Base-by-base conservation (phyloP, 176 grass and related monocot species). In the Paspalum vaginatum region DNA sequence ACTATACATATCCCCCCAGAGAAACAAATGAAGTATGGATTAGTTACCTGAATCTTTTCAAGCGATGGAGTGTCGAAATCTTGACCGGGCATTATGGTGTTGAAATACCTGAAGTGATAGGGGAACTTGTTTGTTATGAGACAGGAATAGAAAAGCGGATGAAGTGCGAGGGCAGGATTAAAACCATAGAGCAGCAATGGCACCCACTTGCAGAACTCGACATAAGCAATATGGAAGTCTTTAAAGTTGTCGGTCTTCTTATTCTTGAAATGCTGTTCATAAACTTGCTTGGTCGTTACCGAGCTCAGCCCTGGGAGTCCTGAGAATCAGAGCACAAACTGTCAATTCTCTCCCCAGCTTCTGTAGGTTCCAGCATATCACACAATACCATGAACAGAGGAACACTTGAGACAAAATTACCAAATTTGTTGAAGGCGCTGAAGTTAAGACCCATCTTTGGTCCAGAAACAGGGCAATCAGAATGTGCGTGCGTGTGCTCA, bases 141-240 rank as follows among this genome's bases (percentile, higher is more conserved):
- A 62, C 24, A 0, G 18, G 18, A 16, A 21, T 4, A 26, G 12
- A 56, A 40, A 81, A 68, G 9, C n/a, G 67, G 59, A 76, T 14
- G 20, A 26, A 25, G 16, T 6, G 27, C 0, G 41, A 18, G 43
- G 49, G 22, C 22, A 80, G 25, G 38, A 85, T 7, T 61, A 61
- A 59, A 74, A 61, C 5, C 42, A 11, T 7, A 67, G 7, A 79
- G 59, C 54, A 64, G 25, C 37, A 45, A 44, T n/a, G 22, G 17
- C 7, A 9, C 72, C 66, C 80, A 92, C 95, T 82, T 92, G 95
- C 92, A 97, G 85, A 94, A 62, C 9, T 90, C 65, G 7, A 97
- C 58, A 27, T 85, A 94, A 41, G 66, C 67, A 68, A 21, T 6
- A 70, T 94, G 87, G 75, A 97, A 97, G 0, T 81, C 7, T 11